Base-by-base conservation (phyloP, 306 rosid genomes). In the Mimosa bimucronata region DNA sequence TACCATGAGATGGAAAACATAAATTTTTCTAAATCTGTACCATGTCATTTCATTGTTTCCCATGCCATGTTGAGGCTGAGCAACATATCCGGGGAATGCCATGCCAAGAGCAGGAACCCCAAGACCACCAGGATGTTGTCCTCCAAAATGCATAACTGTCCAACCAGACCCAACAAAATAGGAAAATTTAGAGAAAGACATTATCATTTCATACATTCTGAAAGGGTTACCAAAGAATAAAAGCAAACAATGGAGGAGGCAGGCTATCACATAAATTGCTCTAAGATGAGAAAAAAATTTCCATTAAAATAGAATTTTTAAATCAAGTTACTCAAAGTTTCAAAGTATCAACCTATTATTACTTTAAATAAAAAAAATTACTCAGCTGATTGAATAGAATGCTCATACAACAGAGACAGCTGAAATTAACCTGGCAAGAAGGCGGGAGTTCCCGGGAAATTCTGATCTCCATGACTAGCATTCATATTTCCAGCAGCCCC, bases 71-170 rank as follows among this genome's bases (percentile, higher is more conserved):
- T 94, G 97, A 42, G 97, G 89, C 80, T 92, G 90, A 77, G 88
- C 90, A 86, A 96, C 99, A 81, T 96, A 96, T 79, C 99, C 99
- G 34, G 99, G 99, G 82, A 91, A 93, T 31, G 99, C 99, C 99
- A 96, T 96, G 76, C 99, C 99, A 75, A 96, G 98, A 55, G 99
- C 97, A 66, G 99, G 99, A 87, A 95, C 98, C 75, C 99, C 98
- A 5, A 95, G 86, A 77, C 99, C 98, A 86, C 97, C 91, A 78
- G 99, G 93, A 86, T 93, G 98, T 92, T 96, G 99, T 34, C 94
- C 94, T 66, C 98, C 93, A 82, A 93, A 96, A 88, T 93, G 99
- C 99, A 96, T 91, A 73, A 96, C 99, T 96, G 77, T 74, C 68
- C 70, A 53, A 53, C 42, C 75, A 73, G 74, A 77, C 73, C 81